Conservation (phyloP, 202 grass and related monocot genomes). For the Panicum hallii region DNA sequence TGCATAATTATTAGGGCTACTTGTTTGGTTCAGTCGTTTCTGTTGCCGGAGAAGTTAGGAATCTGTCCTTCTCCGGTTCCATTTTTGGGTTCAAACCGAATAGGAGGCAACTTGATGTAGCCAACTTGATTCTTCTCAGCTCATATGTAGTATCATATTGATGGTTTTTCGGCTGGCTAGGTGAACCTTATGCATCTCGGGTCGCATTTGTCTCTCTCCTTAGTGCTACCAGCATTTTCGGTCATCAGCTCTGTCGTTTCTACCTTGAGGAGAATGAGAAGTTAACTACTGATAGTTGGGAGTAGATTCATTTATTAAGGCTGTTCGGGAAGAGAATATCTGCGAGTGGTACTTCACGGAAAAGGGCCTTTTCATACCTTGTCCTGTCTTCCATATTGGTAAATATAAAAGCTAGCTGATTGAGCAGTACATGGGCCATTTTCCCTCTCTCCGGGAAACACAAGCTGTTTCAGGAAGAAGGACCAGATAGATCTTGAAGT, state of each 20-base stretch:
- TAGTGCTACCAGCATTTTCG: background rate
- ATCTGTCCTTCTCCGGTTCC: background rate
- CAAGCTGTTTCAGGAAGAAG: slow-evolving; percentile 17
- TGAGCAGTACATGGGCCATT: slow-evolving; percentile 31
- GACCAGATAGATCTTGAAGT: slow-evolving; percentile 20
- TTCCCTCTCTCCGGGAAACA: slow-evolving; percentile 18
- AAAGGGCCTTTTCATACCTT: slow-evolving; percentile 21
- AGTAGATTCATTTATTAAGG: slow-evolving; percentile 21
- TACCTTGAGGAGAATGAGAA: background rate
- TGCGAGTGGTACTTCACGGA: slow-evolving; percentile 1
- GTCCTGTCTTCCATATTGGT: slow-evolving; percentile 14
- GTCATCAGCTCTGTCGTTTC: background rate
- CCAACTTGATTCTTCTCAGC: background rate
- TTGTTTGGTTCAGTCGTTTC: slow-evolving; percentile 3
- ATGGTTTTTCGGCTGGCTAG: background rate
- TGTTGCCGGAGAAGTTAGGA: slow-evolving; percentile 17
- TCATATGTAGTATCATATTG: background rate
- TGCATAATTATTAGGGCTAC: background rate
- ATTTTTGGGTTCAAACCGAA: slow-evolving; percentile 26
- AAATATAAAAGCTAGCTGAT: background rate
- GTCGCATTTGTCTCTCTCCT: background rate
- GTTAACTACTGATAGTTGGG: background rate
- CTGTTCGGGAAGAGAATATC: background rate
- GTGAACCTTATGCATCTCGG: background rate
- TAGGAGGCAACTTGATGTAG: background rate